Evolutionary conservation across 257 asterid species (phyloP).

Genomic region (Prunella vulgaris): DNA sequence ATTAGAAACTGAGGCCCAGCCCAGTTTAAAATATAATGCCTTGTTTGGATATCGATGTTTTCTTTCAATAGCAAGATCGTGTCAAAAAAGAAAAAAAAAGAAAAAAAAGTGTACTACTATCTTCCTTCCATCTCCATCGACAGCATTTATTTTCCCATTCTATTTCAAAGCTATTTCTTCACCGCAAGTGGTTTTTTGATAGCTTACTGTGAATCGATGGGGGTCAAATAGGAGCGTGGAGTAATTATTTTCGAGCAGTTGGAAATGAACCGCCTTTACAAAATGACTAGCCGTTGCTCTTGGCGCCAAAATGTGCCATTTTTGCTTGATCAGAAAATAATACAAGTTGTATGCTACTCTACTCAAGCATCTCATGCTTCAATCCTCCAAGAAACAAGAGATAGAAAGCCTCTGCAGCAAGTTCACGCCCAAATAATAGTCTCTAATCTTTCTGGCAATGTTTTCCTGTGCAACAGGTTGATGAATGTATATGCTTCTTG

Average conservation of each 20-base stretch:
- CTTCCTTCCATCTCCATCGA: too few species aligned
- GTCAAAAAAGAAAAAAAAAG: too few species aligned
- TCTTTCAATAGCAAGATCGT: too few species aligned
- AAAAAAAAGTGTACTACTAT: too few species aligned
- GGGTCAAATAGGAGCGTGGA: neutral
- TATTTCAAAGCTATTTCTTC: neutral
- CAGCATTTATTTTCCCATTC: neutral
- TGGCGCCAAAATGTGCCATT: slow-evolving; percentile 29
- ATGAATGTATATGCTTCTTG: slow-evolving; percentile 49
- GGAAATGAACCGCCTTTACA: slow-evolving; percentile 26
- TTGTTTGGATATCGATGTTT: neutral
- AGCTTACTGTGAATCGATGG: neutral
- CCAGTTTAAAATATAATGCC: neutral
- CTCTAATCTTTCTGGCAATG: slow-evolving; percentile 33
- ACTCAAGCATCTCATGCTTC: slow-evolving; percentile 30
- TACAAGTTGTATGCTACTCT: neutral
- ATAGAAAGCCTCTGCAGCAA: slow-evolving; percentile 40
- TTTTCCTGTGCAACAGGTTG: slow-evolving; percentile 46
- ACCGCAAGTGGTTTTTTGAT: neutral
- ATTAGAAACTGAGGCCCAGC: neutral
- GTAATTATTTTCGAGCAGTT: too few species aligned
- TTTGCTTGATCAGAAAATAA: neutral
- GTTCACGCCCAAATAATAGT: slow-evolving; percentile 42
- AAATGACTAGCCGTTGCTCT: slow-evolving; percentile 17
- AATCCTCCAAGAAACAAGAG: slow-evolving; percentile 31